Evolutionary conservation across 2,329 filamentous ascomycete genomes (phyloP).

Genomic region (Periconia digitata): DNA sequence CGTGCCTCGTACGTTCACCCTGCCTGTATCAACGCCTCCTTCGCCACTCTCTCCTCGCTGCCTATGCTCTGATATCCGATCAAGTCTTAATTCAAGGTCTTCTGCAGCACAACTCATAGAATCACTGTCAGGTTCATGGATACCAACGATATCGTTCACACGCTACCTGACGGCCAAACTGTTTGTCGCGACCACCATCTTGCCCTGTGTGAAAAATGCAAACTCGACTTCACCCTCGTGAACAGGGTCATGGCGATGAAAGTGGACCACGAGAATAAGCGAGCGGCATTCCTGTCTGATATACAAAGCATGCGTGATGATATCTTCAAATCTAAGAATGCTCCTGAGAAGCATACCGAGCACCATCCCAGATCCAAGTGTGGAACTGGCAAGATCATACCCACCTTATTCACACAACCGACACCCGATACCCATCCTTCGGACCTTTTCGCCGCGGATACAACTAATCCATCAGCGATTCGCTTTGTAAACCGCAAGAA

Average conservation of each 20-base stretch:
- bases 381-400: slow-evolving; percentile 3
- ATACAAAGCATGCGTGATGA: too few relatives aligned
- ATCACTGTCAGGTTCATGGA: not conserved
- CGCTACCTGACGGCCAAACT: not conserved
- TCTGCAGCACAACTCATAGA: not conserved
- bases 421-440: not conserved
- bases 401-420: slow-evolving; percentile 1
- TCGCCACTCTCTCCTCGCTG: too few relatives aligned
- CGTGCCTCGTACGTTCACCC: too few relatives aligned
- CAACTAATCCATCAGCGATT: not conserved
- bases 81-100: too few relatives aligned
- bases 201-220: slow-evolving; percentile 4
- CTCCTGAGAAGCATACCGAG: too few relatives aligned
- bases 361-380: not conserved
- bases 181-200: slow-evolving; percentile 4
- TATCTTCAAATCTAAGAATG: too few relatives aligned
- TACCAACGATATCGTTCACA: not conserved
- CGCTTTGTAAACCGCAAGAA: slow-evolving; percentile 4
- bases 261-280: not conserved
- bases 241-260: not conserved
- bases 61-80: too few relatives aligned
- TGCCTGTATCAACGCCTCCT: too few relatives aligned
- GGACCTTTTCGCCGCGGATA: not conserved
- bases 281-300: too few relatives aligned
- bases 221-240: slow-evolving; percentile 7